phyloP scores from a whole-genome alignment of 2,329 filamentous ascomycete species.

The Tolypocladium nubicola region DNA sequence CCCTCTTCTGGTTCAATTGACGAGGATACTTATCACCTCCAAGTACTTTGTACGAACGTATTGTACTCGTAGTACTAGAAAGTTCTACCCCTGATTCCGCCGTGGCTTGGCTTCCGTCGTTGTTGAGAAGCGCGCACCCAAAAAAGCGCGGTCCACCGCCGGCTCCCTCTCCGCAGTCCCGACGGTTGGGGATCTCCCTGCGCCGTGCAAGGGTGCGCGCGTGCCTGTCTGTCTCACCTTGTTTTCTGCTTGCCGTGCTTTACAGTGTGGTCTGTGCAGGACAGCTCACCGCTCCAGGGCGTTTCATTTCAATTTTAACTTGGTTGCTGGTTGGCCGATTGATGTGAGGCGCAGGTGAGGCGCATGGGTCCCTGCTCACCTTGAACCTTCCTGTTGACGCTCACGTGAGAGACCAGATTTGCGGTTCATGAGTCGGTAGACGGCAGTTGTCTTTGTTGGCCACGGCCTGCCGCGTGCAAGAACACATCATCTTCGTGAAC shows the following conservation, averaged over 20 bases:
- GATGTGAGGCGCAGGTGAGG: background rate
- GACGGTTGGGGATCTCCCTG: background rate
- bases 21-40: background rate
- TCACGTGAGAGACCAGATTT: background rate
- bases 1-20: background rate
- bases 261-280: background rate
- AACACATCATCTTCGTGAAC: no score
- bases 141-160: background rate
- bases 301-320: background rate
- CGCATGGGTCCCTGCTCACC: background rate
- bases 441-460: no score
- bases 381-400: background rate
- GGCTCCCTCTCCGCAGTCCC: background rate
- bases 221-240: background rate
- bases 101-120: background rate
- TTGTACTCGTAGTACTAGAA: no score
- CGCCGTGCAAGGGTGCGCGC: background rate
- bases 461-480: no score
- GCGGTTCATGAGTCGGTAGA: no score
- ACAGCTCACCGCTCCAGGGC: background rate
- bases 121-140: background rate
- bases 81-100: background rate
- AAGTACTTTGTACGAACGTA: background rate
- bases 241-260: background rate
- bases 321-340: background rate